phyloP scores from a whole-genome alignment of 257 asterid species.

The Striga asiatica region DNA sequence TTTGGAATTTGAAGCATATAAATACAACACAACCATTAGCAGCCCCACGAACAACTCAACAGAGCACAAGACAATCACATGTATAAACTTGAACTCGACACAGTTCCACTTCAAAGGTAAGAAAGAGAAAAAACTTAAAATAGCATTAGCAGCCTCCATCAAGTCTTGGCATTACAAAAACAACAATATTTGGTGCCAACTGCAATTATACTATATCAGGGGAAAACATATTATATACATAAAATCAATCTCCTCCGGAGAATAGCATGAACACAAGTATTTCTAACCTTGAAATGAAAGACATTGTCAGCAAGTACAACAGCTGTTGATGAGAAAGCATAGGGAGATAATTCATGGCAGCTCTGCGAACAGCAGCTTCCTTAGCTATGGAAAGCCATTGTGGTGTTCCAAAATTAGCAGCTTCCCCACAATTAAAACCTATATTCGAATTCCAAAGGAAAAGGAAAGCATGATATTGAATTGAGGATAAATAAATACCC shows the following conservation, averaged over 20 bases:
- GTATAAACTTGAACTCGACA: no score
- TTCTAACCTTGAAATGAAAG: slow-evolving; percentile 77
- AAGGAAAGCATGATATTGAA: background rate
- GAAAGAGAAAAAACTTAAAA: background rate
- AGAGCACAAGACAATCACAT: no score
- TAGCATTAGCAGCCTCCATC: background rate
- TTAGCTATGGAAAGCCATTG: slow-evolving; percentile 93
- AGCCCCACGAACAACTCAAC: no score
- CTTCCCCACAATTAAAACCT: slow-evolving; percentile 99
- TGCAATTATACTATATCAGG: no score
- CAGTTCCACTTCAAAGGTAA: background rate
- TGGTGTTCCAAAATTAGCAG: slow-evolving; percentile 95
- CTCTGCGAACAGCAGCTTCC: slow-evolving; percentile 97
- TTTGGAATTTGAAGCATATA: slow-evolving; percentile 8
- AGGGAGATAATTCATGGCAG: slow-evolving; percentile 97
- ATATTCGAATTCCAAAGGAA: slow-evolving; percentile 12
- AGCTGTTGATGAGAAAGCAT: slow-evolving; percentile 99
- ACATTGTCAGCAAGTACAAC: slow-evolving; percentile 84
- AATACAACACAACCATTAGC: background rate
- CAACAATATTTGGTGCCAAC: no score
- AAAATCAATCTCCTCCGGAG: background rate
- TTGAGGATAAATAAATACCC: background rate
- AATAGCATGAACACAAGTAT: background rate
- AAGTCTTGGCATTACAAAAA: no score
- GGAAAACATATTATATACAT: background rate